phyloP scores from a whole-genome alignment of 2,329 filamentous ascomycete genomes.

The Gliomastix tumulicola region DNA sequence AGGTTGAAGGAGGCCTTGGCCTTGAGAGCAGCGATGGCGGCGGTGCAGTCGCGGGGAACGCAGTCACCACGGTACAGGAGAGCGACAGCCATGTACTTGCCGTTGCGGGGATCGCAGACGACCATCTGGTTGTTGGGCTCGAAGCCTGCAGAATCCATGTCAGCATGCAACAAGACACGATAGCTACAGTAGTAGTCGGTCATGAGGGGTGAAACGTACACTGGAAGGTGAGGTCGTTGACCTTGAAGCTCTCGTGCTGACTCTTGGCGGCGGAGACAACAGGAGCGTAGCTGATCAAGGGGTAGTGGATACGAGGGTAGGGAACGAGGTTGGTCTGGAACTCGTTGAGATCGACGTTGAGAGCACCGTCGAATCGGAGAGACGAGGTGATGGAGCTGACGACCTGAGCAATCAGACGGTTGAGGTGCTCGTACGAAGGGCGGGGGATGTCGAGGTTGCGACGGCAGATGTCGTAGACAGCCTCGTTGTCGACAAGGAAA shows the following conservation, averaged over 20 bases:
- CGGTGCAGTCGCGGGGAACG: slow-evolving; percentile 62
- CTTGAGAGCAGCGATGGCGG: slow-evolving; percentile 61
- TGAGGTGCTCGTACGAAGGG: slow-evolving; percentile 64
- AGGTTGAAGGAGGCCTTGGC: slow-evolving; percentile 67
- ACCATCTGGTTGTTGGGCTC: slow-evolving; percentile 78
- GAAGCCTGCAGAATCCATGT: slow-evolving; percentile 45
- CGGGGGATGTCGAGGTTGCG: slow-evolving; percentile 65
- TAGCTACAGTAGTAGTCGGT: too few relatives aligned
- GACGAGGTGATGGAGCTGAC: slow-evolving; percentile 70
- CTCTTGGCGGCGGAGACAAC: slow-evolving; percentile 69
- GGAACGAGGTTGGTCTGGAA: slow-evolving; percentile 73
- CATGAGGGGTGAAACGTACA: slow-evolving; percentile 51
- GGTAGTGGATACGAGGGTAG: slow-evolving; percentile 69
- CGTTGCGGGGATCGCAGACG: slow-evolving; percentile 65
- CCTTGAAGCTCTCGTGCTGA: slow-evolving; percentile 82
- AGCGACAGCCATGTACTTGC: slow-evolving; percentile 71
- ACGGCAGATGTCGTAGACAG: slow-evolving; percentile 69
- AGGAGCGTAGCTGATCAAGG: slow-evolving; percentile 65
- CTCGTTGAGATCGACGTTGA: slow-evolving; percentile 70
- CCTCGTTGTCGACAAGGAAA: slow-evolving; percentile 71
- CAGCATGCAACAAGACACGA: not conserved
- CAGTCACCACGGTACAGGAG: slow-evolving; percentile 67
- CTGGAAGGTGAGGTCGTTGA: slow-evolving; percentile 68
- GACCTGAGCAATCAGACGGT: slow-evolving; percentile 67
- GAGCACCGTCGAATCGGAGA: slow-evolving; percentile 64